Evolutionary conservation across 1,284 basidiomycete genomes (phyloP), one percentile per base, ranked within the genome.

Genomic region (Clitocybe nebularis): DNA sequence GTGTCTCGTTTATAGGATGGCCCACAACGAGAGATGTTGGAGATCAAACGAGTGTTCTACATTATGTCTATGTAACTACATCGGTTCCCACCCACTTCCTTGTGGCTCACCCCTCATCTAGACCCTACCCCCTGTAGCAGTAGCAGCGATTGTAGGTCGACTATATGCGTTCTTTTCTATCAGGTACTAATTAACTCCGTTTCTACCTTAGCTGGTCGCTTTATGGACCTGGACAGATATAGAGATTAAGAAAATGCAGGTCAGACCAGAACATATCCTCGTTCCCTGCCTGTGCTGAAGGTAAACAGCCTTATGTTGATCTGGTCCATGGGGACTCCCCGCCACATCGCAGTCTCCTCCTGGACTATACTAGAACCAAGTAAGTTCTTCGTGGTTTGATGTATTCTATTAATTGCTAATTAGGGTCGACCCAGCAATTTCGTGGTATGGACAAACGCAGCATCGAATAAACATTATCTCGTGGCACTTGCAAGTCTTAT

Each of bases 191-290:
- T 13, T 28, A 22, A 38, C 16, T 32, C 25, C 40, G 32, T 41
- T 32, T 48, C 56, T 48, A 39, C 47, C 29, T 41, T 43, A 70
- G 68, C 41, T 75, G 11, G 68, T 69, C 3, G 69, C 68, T 1
- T 48, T 76, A 37, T 77, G 74, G 74, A 58, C 72, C 7, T 76
- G 73, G 74, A 75, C 73, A 7, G 74, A 76, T 48, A 63, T 73
- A 17, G 74, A 76, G 45, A 71, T 77, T 42, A 74, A 76, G 51
- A 73, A 71, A 52, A 68, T 77, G 58, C 75, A 76, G 64, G 72
- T 69, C 39, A 22, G 57, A 39, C 4, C 20, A 19, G 14, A 14
- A 24, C 36, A n/a, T 25, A 4, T 28, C 16, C 22, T 17, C 14
- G 30, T 34, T 20, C 20, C 38, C 16, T 8, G 4, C 16, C 32